These are phyloP conservation scores for Persicaria maculosa DNA, from an alignment of 148 eudicot genomes.

Conservation along the genomic window DNA sequence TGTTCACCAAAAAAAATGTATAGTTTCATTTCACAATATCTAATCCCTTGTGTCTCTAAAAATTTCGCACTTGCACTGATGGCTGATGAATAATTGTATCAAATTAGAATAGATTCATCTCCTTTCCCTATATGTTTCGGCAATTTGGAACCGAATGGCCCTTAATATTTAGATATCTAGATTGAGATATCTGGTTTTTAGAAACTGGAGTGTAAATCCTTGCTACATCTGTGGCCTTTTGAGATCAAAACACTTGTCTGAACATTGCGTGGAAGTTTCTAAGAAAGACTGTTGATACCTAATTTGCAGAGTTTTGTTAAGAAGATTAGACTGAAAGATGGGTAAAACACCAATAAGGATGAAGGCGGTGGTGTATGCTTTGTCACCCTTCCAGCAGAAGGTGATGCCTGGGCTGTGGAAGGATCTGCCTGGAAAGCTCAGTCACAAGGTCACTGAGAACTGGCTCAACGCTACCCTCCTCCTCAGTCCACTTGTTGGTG, in stretches of 20 bases:
- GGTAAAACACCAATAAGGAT: constrained; percentile 73
- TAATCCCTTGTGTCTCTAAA: too few relatives aligned
- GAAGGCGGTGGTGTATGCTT: constrained; percentile 76
- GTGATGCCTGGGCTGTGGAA: constrained; percentile 94
- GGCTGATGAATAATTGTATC: too few relatives aligned
- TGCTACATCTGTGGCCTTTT: too few relatives aligned
- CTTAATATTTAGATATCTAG: not conserved
- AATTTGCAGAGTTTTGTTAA: not conserved
- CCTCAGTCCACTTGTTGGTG: constrained; percentile 59
- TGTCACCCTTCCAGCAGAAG: constrained; percentile 94
- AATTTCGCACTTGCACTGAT: too few relatives aligned
- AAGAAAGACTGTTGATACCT: not conserved
- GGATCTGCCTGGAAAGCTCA: constrained; percentile 54
- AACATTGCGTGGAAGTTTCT: not conserved
- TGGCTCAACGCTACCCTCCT: constrained; percentile 74
- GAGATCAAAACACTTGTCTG: not conserved
- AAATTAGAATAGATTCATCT: too few relatives aligned
- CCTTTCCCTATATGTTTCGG: too few relatives aligned
- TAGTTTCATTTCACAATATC: too few relatives aligned
- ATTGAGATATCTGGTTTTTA: not conserved
- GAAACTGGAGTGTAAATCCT: not conserved
- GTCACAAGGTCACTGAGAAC: constrained; percentile 75
- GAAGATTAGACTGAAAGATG: constrained; percentile 26
- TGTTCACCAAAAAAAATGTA: too few relatives aligned
- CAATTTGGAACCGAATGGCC: too few relatives aligned